Conservation (phyloP, 2,329 filamentous ascomycete species). For the Diaporthe citriasiana region DNA sequence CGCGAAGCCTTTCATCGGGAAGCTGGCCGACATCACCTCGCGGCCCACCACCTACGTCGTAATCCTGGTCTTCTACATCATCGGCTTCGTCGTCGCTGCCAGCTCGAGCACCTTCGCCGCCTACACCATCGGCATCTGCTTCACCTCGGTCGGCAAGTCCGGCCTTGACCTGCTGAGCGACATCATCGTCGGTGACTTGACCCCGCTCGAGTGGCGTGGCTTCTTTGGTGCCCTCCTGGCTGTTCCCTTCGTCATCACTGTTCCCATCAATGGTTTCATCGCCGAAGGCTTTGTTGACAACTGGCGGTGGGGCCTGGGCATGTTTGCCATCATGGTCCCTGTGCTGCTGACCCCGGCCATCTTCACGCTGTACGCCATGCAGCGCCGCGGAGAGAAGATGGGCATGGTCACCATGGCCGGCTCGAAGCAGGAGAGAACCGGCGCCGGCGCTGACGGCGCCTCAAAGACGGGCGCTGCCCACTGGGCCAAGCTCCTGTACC, state of each 20-base stretch:
- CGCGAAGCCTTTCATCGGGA: constrained; percentile 56
- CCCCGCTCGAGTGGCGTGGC: constrained; percentile 54
- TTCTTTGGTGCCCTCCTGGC: constrained; percentile 52
- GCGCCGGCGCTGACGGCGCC: constrained; percentile 10
- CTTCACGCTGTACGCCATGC: constrained; percentile 68
- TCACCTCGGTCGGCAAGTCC: constrained; percentile 55
- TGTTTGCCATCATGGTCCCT: constrained; percentile 73
- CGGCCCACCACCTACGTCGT: constrained; percentile 57
- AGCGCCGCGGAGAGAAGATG: constrained; percentile 67
- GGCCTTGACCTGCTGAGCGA: constrained; percentile 55
- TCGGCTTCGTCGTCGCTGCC: constrained; percentile 54
- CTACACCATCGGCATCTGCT: constrained; percentile 54
- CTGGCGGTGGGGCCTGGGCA: constrained; percentile 76
- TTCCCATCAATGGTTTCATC: constrained; percentile 59
- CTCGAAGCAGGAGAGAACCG: constrained; percentile 54
- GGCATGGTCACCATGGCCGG: constrained; percentile 61
- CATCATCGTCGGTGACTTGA: constrained; percentile 55
- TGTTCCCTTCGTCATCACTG: constrained; percentile 53
- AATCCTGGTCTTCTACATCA: constrained; percentile 55
- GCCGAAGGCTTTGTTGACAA: constrained; percentile 47
- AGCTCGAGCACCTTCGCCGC: constrained; percentile 50
- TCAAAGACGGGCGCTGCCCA: constrained; percentile 38
- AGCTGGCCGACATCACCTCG: constrained; percentile 55
- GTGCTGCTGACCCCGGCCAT: constrained; percentile 69
- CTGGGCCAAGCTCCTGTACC: constrained; percentile 46